Base-by-base conservation (phyloP, 768 basidiomycete genomes). In the Gyrodon lividus region DNA sequence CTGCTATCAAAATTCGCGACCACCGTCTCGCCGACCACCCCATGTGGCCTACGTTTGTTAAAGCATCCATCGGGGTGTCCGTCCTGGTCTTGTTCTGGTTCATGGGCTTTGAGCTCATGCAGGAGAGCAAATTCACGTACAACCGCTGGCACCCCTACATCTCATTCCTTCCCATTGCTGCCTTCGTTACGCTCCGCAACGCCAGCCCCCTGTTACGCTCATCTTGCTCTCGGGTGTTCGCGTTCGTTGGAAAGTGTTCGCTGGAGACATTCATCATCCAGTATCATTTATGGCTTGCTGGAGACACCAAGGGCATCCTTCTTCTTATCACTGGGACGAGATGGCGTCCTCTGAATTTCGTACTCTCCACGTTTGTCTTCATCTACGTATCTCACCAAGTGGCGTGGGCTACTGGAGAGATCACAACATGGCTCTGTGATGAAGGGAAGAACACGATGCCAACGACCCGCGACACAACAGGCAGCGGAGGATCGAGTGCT, bases 211-310 rank as follows among this genome's bases (percentile, higher is more conserved):
- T 80, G 45, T 72, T 95, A 39, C 85, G 93, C 35, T 88, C 88
- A 2, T 77, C 76, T 33, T 81, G 81, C 19, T 89, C 85, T 10
- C 75, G 72, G 13, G 69, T 81, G 24, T 95, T 93, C 71, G 82
- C 82, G 22, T 92, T 89, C 70, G 77, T 95, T 46, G 93, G 93
- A 35, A 83, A 75, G 64, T 93, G 90, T 69, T 94, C 92, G 5
- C 77, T 96, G 48, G 93, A 97, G 70, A 87, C 92, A 0, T 97
- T 94, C 67, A 87, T 95, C 62, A 80, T 95, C 51, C 92, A 96
- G 64, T 95, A 85, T 66, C 92, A 91, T 60, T 71, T 90, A 39
- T 93, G 89, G 89, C 75, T 93, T 30, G 92, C 88, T 0, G 88
- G 78, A 4, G 90, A 93, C 60, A 90, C 86, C 28, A 88, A 88